Conservation (phyloP, 208 protist species). For the Leishmania arabica region DNA sequence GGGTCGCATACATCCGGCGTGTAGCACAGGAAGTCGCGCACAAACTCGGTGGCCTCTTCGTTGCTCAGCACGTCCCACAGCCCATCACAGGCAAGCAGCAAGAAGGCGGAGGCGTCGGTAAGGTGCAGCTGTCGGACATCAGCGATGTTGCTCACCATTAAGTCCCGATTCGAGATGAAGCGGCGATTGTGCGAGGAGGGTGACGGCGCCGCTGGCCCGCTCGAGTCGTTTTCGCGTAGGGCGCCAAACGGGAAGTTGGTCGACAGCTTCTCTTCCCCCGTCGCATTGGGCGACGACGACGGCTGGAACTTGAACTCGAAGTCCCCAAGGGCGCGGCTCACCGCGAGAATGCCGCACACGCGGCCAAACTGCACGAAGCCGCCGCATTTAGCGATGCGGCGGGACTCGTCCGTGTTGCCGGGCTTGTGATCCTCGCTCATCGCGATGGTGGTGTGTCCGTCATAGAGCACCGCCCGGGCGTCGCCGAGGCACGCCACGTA, state of each 20-base stretch:
- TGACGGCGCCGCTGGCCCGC: not conserved
- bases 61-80: slow-evolving; percentile 90
- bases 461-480: slow-evolving; percentile 79
- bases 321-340: slow-evolving; percentile 92
- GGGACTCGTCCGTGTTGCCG: slow-evolving; percentile 57
- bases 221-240: slow-evolving; percentile 7
- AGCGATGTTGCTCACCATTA: slow-evolving; percentile 83
- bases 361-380: slow-evolving; percentile 92
- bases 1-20: slow-evolving; percentile 66
- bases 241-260: slow-evolving; percentile 27
- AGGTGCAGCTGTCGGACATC: slow-evolving; percentile 78
- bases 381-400: slow-evolving; percentile 79
- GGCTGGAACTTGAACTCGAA: slow-evolving; percentile 88
- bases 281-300: slow-evolving; percentile 24
- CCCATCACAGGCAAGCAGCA: slow-evolving; percentile 87
- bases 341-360: slow-evolving; percentile 91
- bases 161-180: slow-evolving; percentile 43
- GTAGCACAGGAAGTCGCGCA: slow-evolving; percentile 76
- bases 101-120: slow-evolving; percentile 71
- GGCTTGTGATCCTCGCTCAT: slow-evolving; percentile 94
- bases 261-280: slow-evolving; percentile 27
- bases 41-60: slow-evolving; percentile 80
- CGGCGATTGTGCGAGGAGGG: slow-evolving; percentile 20
- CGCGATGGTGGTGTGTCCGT: slow-evolving; percentile 78
- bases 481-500: slow-evolving; percentile 91